These are phyloP conservation scores for Wickerhamomyces chambardii DNA, from an alignment of 805 yeast species.

Conservation along the genomic window DNA sequence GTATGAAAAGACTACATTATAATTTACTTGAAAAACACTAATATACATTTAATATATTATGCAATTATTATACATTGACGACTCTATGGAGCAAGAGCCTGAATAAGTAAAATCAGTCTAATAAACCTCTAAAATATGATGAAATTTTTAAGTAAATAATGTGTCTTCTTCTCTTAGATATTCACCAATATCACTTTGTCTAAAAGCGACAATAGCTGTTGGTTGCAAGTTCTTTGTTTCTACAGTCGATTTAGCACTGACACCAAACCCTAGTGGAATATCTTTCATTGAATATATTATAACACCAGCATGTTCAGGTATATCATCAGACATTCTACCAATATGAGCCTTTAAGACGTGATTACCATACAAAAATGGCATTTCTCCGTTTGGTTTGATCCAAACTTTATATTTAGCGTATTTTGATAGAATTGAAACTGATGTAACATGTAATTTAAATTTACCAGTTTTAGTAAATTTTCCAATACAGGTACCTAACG, in stretches of 20 bases:
- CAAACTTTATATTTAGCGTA: constrained; percentile 91
- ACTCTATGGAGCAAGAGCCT: not conserved
- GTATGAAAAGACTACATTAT: no score
- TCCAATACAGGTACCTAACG: constrained; percentile 89
- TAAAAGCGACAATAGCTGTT: constrained; percentile 87
- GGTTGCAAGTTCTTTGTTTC: constrained; percentile 89
- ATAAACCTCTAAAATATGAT: no score
- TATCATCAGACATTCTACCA: constrained; percentile 94
- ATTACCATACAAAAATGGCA: constrained; percentile 96
- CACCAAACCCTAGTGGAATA: constrained; percentile 92
- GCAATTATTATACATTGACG: no score
- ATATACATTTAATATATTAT: no score
- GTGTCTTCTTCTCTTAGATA: constrained; percentile 97
- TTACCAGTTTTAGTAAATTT: constrained; percentile 97
- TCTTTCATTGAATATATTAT: constrained; percentile 88
- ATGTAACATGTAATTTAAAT: constrained; percentile 91
- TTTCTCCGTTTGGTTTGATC: constrained; percentile 96
- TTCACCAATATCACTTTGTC: constrained; percentile 98
- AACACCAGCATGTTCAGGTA: constrained; percentile 97
- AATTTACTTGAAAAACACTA: no score
- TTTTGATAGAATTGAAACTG: constrained; percentile 73
- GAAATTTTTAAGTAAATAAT: constrained; percentile 54
- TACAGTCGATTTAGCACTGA: constrained; percentile 82
- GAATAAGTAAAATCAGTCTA: no score
- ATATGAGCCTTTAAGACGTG: constrained; percentile 94